Percentiles rank a stretch among this genome's conserved stretches.
Evolutionary conservation across 805 yeast species (phyloP).

Genomic region (Candida ulmi): DNA sequence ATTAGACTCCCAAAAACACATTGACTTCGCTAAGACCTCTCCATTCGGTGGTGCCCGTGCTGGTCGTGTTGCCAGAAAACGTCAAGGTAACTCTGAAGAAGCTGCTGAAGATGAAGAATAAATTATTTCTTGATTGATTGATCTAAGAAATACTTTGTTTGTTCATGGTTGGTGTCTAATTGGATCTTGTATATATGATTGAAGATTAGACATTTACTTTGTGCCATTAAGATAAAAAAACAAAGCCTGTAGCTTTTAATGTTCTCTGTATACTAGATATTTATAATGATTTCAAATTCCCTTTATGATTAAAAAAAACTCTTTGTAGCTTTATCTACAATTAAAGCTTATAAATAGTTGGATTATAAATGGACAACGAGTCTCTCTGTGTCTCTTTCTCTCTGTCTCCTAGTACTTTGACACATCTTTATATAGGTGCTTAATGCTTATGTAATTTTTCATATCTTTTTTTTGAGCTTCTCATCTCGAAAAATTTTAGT

Average conservation of each 20-base stretch:
- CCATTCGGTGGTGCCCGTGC: conserved; percentile 99
- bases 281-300: not conserved
- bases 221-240: not conserved
- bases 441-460: too few relatives aligned
- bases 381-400: too few relatives aligned
- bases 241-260: not conserved
- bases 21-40: conserved; percentile 97
- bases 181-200: conserved; percentile 1
- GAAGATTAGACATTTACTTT: conserved; percentile 2
- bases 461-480: too few relatives aligned
- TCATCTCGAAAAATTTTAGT: too few relatives aligned
- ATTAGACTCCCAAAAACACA: conserved; percentile 99
- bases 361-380: too few relatives aligned
- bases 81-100: conserved; percentile 40
- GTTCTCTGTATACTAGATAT: conserved; percentile 2
- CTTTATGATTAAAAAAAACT: not conserved
- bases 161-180: conserved; percentile 2
- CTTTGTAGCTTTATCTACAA: too few relatives aligned
- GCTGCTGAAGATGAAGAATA: conserved; percentile 78
- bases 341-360: too few relatives aligned
- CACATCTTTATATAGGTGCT: too few relatives aligned
- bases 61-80: conserved; percentile 95
- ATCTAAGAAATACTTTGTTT: conserved; percentile 1
- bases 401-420: too few relatives aligned
- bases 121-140: conserved; percentile 20